Percentiles rank a stretch among this genome's conserved stretches.
These are phyloP conservation scores for Acer negundo DNA, from an alignment of 345 rosid genomes.

Conservation along the genomic window DNA sequence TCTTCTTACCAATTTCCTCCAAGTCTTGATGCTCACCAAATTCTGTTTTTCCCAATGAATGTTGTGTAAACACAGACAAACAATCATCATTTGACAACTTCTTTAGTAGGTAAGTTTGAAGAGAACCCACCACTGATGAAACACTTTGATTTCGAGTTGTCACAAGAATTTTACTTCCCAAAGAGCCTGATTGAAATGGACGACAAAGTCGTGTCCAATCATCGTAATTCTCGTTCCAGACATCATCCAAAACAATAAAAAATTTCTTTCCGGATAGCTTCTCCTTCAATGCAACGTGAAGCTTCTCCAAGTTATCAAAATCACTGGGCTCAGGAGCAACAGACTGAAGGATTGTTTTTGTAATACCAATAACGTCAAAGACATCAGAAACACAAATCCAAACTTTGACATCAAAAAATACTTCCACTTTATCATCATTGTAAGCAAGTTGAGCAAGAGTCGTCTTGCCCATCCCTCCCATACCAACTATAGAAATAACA, in stretches of 20 bases:
- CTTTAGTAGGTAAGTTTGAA: background rate
- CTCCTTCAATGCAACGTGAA: conserved; percentile 13
- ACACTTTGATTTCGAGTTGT: background rate
- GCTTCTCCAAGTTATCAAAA: background rate
- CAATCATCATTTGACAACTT: background rate
- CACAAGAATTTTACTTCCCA: conserved; percentile 10
- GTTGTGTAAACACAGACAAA: background rate
- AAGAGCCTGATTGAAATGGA: background rate
- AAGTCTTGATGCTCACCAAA: background rate
- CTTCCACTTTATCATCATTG: background rate
- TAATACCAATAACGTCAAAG: conserved; percentile 2
- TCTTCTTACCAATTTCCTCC: background rate
- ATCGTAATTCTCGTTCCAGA: conserved; percentile 14
- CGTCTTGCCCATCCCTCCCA: conserved; percentile 32
- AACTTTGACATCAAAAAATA: background rate
- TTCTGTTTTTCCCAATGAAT: background rate
- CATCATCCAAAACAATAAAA: conserved; percentile 30
- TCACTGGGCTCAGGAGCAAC: background rate
- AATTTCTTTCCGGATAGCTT: conserved; percentile 9
- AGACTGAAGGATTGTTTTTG: background rate
- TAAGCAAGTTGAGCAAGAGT: conserved; percentile 24
- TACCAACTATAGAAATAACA: conserved; percentile 28
- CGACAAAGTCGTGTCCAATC: background rate
- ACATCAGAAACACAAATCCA: conserved; percentile 22
- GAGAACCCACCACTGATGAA: background rate